A percentile compares a stretch with the other conserved stretches of the same genome.
Conservation (phyloP, 225 moss, liverwort and hornwort genomes). For the Bryum argenteum region DNA sequence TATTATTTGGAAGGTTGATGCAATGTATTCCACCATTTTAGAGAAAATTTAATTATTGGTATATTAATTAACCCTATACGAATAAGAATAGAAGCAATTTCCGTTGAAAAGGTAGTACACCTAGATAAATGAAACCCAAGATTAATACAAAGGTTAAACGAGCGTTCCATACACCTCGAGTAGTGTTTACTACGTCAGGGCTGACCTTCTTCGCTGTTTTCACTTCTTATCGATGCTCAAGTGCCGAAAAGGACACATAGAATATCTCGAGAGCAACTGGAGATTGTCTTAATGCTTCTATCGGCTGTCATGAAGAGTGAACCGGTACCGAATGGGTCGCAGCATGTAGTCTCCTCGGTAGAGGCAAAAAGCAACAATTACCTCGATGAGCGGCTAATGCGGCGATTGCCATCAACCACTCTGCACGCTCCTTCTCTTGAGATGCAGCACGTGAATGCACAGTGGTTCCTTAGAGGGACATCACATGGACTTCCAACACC, state of each 20-base stretch:
- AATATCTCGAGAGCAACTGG: not conserved
- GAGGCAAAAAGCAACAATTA: too few relatives aligned
- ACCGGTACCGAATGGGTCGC: too few relatives aligned
- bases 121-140: too few relatives aligned
- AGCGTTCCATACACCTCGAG: too few relatives aligned
- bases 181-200: not conserved
- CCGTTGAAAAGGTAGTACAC: too few relatives aligned
- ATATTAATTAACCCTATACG: not conserved
- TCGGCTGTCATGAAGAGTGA: constrained; percentile 9
- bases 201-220: not conserved
- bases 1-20: too few relatives aligned
- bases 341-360: too few relatives aligned
- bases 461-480: constrained; percentile 13
- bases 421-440: too few relatives aligned
- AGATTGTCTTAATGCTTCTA: not conserved
- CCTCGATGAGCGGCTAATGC: not conserved
- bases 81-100: not conserved
- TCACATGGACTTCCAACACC: not conserved
- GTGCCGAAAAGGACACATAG: not conserved
- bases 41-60: not conserved
- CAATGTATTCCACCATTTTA: not conserved
- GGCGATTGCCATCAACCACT: not conserved
- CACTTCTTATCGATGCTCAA: not conserved
- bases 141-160: too few relatives aligned
- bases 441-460: not conserved